Evolutionary conservation across 192 early-diverging fungal species (phyloP).

Genomic region (Lobosporangium transversale): DNA sequence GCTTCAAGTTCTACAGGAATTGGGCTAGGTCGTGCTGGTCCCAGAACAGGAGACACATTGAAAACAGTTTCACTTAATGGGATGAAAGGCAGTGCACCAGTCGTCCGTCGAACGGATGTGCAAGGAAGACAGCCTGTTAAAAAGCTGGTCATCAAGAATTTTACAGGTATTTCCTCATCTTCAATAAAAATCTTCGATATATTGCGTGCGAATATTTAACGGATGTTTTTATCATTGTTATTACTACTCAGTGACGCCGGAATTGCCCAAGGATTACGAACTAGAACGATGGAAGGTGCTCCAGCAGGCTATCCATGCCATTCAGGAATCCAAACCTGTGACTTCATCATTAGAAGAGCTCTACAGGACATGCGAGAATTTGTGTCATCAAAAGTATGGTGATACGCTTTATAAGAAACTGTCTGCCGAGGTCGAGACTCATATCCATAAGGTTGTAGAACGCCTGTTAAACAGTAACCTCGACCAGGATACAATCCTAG

Average conservation of each 20-base stretch:
- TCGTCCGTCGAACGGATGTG: conserved; percentile 35
- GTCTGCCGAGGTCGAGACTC: conserved; percentile 62
- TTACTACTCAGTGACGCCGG: conserved; percentile 53
- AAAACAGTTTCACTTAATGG: conserved; percentile 3
- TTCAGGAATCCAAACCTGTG: conserved; percentile 70
- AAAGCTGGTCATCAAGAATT: conserved; percentile 70
- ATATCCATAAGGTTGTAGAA: conserved; percentile 62
- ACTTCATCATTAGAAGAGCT: conserved; percentile 82
- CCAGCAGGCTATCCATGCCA: conserved; percentile 75
- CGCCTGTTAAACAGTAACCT: conserved; percentile 45
- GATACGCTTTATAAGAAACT: conserved; percentile 70
- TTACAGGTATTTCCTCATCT: conserved; percentile 60
- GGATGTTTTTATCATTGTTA: not conserved
- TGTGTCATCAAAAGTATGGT: conserved; percentile 80
- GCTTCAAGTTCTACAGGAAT: conserved; percentile 20
- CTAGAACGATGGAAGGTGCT: conserved; percentile 71
- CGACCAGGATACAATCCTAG: conserved; percentile 52
- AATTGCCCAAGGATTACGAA: conserved; percentile 76
- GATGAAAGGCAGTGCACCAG: conserved; percentile 13
- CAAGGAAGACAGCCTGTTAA: conserved; percentile 58
- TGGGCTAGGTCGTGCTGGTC: conserved; percentile 31
- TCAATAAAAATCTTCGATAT: not conserved
- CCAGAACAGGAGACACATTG: conserved; percentile 5
- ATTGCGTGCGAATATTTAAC: not conserved
- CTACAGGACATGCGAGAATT: conserved; percentile 86